Percentiles rank a stretch among this genome's conserved stretches.
These are phyloP conservation scores for Ettlia oleoabundans DNA, from an alignment of 139 green algal genomes.

Conservation along the genomic window DNA sequence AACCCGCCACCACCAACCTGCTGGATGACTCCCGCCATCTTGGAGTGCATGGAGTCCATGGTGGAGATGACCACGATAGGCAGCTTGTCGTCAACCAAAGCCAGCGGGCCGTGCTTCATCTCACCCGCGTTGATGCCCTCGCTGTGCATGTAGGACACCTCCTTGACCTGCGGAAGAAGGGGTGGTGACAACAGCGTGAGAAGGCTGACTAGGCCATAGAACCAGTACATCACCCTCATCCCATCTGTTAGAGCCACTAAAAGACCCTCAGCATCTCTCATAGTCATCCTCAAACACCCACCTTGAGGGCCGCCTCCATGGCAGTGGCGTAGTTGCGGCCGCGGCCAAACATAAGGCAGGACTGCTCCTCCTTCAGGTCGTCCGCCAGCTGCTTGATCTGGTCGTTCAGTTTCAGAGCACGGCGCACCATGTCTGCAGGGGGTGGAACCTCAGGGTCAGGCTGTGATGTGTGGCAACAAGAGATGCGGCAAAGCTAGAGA, in stretches of 20 bases:
- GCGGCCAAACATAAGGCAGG: conserved; percentile 66
- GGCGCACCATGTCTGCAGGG: conserved; percentile 29
- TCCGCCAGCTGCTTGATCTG: conserved; percentile 64
- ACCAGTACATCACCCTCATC: background rate
- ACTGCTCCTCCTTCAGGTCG: conserved; percentile 65
- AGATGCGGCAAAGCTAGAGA: no score
- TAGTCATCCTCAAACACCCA: no score
- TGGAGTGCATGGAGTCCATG: conserved; percentile 72
- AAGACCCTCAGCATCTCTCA: no score
- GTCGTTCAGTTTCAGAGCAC: conserved; percentile 58
- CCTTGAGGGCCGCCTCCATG: conserved; percentile 71
- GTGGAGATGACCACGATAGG: conserved; percentile 92
- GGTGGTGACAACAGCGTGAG: background rate
- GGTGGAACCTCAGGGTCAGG: background rate
- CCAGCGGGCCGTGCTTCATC: conserved; percentile 99
- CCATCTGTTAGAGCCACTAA: no score
- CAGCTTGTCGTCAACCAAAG: conserved; percentile 92
- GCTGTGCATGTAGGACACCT: conserved; percentile 94
- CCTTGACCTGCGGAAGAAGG: conserved; percentile 71
- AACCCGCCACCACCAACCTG: conserved; percentile 48
- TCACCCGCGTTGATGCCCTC: conserved; percentile 98
- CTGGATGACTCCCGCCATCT: conserved; percentile 93
- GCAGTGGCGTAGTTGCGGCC: conserved; percentile 83
- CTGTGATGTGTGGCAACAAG: background rate
- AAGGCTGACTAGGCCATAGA: background rate